A percentile compares a stretch with the other conserved stretches of the same genome.
phyloP scores from a whole-genome alignment of 768 basidiomycete species.

The Boletellus sp. region DNA sequence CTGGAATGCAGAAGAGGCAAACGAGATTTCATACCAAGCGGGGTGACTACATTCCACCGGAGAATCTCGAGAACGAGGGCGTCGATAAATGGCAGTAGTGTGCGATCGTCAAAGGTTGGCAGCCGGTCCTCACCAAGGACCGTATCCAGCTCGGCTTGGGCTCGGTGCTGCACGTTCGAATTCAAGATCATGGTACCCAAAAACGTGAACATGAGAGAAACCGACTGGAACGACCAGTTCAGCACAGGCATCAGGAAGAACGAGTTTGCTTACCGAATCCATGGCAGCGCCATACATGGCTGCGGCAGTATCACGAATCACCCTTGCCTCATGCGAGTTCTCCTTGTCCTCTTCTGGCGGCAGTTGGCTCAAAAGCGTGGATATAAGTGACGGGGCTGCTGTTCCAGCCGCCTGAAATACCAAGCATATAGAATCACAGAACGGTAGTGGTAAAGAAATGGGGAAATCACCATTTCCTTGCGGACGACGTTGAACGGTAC shows the following conservation, averaged over 20 bases:
- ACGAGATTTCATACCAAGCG: neutral
- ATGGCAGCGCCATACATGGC: neutral
- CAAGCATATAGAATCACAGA: neutral
- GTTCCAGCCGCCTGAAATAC: neutral
- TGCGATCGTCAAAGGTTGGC: neutral
- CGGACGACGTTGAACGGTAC: conserved; percentile 4
- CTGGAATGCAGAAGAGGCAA: neutral
- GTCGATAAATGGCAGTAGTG: neutral
- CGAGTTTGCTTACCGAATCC: neutral
- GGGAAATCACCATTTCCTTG: conserved; percentile 4
- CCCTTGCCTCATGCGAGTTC: neutral
- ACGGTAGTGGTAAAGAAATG: neutral
- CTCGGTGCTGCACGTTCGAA: neutral
- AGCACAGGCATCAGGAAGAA: neutral
- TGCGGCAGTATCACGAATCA: neutral
- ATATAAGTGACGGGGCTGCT: neutral
- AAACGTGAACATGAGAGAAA: neutral
- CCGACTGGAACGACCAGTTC: neutral
- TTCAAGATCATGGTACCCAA: neutral
- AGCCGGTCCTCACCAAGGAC: neutral
- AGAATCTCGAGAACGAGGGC: neutral
- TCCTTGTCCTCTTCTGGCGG: neutral
- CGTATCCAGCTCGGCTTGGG: neutral
- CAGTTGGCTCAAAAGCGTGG: neutral
- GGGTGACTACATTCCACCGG: neutral